Conservation (phyloP, 257 asterid genomes). For the Solanum sitiens region DNA sequence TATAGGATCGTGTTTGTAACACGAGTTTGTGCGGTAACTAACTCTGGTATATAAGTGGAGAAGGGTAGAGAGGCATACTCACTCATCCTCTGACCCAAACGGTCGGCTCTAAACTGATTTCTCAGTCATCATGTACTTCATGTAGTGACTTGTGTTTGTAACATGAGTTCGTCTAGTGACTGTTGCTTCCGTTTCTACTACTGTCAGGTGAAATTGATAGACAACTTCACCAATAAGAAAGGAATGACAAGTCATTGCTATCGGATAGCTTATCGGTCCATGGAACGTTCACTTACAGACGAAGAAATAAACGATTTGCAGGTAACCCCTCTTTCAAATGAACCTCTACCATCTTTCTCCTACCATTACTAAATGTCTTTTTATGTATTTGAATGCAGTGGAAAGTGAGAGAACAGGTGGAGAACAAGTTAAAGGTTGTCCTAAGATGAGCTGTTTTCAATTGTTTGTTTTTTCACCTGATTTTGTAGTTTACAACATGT, state of each 20-base stretch:
- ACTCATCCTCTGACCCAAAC: not conserved
- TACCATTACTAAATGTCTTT: not conserved
- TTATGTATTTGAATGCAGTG: conserved; percentile 36
- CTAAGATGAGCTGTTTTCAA: conserved; percentile 44
- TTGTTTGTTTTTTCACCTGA: not conserved
- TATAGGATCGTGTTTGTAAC: not conserved
- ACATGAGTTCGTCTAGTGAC: not conserved
- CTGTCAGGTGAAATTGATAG: conserved; percentile 63
- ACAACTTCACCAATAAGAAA: conserved; percentile 82
- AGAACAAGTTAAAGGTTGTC: conserved; percentile 70
- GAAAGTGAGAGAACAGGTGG: conserved; percentile 88
- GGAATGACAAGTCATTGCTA: conserved; percentile 95
- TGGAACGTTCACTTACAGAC: conserved; percentile 91
- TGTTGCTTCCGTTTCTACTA: not conserved
- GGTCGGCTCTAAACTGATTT: not conserved
- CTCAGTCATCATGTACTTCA: not conserved
- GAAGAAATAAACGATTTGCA: conserved; percentile 92
- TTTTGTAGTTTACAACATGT: not conserved
- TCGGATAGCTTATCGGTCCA: conserved; percentile 79
- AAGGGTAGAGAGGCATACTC: not conserved
- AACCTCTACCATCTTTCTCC: not conserved
- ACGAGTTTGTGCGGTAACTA: not conserved
- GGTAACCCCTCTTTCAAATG: conserved; percentile 26
- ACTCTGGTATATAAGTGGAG: not conserved
- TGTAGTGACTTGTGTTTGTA: not conserved